A percentile compares a stretch with the other conserved stretches of the same genome.
Conservation (phyloP, 2,329 filamentous ascomycete species). For the Penicillium sp. region DNA sequence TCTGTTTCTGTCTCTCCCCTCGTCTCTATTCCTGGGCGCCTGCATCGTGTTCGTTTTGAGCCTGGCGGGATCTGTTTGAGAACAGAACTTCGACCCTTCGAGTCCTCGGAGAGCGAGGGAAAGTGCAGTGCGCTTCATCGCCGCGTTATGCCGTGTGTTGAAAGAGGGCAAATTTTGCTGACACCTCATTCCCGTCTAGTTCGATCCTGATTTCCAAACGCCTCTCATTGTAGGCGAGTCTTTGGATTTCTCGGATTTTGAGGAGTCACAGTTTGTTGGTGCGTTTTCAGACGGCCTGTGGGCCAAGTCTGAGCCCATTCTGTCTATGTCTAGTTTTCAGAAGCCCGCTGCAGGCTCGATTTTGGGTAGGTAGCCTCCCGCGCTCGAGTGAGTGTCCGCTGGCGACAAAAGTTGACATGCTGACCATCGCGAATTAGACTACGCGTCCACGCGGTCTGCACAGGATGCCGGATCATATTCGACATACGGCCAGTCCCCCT, state of each 20-base stretch:
- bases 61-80: constrained; percentile 9
- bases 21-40: constrained; percentile 19
- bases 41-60: constrained; percentile 18
- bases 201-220: constrained; percentile 42
- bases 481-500: constrained; percentile 35
- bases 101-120: neutral
- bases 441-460: constrained; percentile 33
- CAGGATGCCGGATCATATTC: constrained; percentile 39
- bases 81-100: constrained; percentile 1
- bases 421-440: constrained; percentile 33
- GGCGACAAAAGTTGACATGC: neutral
- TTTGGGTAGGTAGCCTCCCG: constrained; percentile 61
- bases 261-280: constrained; percentile 41
- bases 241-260: constrained; percentile 41
- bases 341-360: constrained; percentile 70
- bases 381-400: too few species aligned
- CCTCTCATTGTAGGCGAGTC: constrained; percentile 45
- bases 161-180: too few species aligned
- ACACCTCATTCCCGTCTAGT: constrained; percentile 17
- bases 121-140: too few species aligned
- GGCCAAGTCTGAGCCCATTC: constrained; percentile 55
- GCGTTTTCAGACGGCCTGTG: constrained; percentile 47
- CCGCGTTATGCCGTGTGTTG: too few species aligned
- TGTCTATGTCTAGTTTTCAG: constrained; percentile 76
- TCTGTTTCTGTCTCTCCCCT: constrained; percentile 11